Base-by-base conservation (phyloP, 139 green algal species). In the Ettlia oleoabundans region DNA sequence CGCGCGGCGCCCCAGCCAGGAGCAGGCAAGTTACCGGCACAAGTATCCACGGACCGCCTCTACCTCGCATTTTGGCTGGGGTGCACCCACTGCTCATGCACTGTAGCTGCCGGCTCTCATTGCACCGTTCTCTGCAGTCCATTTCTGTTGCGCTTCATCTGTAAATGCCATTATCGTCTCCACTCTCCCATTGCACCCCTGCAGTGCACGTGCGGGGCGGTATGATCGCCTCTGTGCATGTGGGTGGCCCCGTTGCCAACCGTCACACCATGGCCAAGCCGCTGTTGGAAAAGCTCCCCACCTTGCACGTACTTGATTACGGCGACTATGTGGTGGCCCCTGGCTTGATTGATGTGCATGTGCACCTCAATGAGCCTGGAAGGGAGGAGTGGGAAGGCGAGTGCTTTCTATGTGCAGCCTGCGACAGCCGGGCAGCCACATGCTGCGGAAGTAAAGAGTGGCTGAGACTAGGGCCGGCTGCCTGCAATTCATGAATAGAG, bases 301-400 rank as follows among this genome's bases (percentile, higher is more conserved):
- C 19, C 18, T 52, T 73, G 35, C 24, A 18, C 13, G 26, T 88
- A 30, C 38, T 88, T 19, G 84, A 88, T 58, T 88, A 81, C 32
- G 78, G 64, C 15, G 61, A 77, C 32, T 47, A 76, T 9, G 92
- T 96, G 19, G 88, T 99, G n/a, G 90, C 88, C 0, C 96, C 96
- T 0, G 96, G 96, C 1, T 86, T 98, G 1, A 94, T 99, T 33
- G 96, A 98, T 65, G 89, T 95, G 37, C 96, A 99, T 79, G 91
- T 94, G 33, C 96, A 99, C 90, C 82, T 98, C 72, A 97, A 99
- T 83, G 94, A 98, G 90, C 96, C 96, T 5, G 96, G 96, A 5
- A 73, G 95, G 10, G 86, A 85, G 33, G 88, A 98, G 1, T 99
- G 96, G 96, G 96, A 99, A 26, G 68, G 68, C 61, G 68, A 28